These are phyloP conservation scores for Zancudomyces culisetae DNA, from an alignment of 371 early-diverging fungal genomes.

Conservation along the genomic window DNA sequence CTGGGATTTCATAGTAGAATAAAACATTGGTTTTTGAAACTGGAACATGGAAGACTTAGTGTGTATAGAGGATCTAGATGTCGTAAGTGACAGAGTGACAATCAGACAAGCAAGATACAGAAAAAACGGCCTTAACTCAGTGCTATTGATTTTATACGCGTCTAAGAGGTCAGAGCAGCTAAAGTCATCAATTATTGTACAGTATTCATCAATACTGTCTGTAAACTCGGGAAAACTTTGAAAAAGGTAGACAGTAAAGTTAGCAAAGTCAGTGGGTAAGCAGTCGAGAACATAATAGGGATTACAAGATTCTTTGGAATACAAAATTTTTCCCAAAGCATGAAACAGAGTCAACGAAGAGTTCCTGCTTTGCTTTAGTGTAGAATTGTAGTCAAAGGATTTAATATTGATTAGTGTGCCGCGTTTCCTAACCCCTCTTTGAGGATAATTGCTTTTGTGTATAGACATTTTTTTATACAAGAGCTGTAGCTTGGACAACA, in stretches of 20 bases:
- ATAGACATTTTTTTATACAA: too few relatives aligned
- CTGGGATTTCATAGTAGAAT: neutral
- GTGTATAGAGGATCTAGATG: neutral
- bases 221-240: conserved; percentile 19
- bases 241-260: conserved; percentile 16
- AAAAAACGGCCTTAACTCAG: neutral
- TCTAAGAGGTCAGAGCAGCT: conserved; percentile 11
- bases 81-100: neutral
- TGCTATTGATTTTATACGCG: neutral
- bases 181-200: conserved; percentile 6
- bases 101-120: neutral
- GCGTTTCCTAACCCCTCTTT: too few relatives aligned
- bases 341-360: conserved; percentile 26
- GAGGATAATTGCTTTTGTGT: too few relatives aligned
- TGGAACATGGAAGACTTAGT: neutral
- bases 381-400: too few relatives aligned
- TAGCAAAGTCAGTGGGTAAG: conserved; percentile 12
- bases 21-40: conserved; percentile 1
- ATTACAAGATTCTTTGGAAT: conserved; percentile 4
- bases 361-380: too few relatives aligned
- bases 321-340: conserved; percentile 21
- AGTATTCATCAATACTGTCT: conserved; percentile 10
- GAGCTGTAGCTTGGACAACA: conserved; percentile 21
- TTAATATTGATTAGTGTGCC: too few relatives aligned
- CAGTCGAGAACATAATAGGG: conserved; percentile 10